Evolutionary conservation across 139 green algal genomes (phyloP), one percentile per base, ranked within the genome.

Genomic region (Volvox africanus): DNA sequence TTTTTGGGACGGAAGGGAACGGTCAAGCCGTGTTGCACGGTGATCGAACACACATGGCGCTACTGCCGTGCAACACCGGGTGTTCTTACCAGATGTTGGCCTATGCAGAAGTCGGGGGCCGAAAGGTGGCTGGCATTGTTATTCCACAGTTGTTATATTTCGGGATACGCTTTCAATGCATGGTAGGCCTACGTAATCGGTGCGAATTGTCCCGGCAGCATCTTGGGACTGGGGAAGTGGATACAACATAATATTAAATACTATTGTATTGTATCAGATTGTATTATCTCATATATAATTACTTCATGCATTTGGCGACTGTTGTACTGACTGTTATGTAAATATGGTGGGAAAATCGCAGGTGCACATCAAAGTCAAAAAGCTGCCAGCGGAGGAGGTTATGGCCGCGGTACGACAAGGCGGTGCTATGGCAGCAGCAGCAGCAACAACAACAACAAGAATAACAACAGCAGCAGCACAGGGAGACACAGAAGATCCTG

Each of bases 321-420:
- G 21, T 13, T 68, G 44, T n/a, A n/a, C n/a, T n/a, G n/a, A n/a
- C n/a, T n/a, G n/a, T n/a, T n/a, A n/a, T n/a, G n/a, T 16, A 13
- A 20, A 68, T 30, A 33, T 26, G 20, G 21, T 28, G 22, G 6
- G n/a, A n/a, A 21, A 28, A 22, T 2, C 50, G 1, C 55, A 87
- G 80, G 80, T 87, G 13, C 24, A 87, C 26, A 76, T 87, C 28
- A 76, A 26, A 19, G 75, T 87, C n/a, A 87, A 87, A 50, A 5
- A 9, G 44, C 44, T 55, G 44, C 9, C 44, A 14, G 44, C 44
- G 44, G 44, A 55, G 5, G 44, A 55, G 44, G 44, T 9, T 9
- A 55, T 55, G 44, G 44, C 44, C 44, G 5, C 44, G 5, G 44
- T 9, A 55, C 80, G 55, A n/a, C 6, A 35, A 24, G 21, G 5